Evolutionary conservation across 345 rosid species (phyloP), one percentile per base, ranked within the genome.

Genomic region (Gynandropsis gynandra): DNA sequence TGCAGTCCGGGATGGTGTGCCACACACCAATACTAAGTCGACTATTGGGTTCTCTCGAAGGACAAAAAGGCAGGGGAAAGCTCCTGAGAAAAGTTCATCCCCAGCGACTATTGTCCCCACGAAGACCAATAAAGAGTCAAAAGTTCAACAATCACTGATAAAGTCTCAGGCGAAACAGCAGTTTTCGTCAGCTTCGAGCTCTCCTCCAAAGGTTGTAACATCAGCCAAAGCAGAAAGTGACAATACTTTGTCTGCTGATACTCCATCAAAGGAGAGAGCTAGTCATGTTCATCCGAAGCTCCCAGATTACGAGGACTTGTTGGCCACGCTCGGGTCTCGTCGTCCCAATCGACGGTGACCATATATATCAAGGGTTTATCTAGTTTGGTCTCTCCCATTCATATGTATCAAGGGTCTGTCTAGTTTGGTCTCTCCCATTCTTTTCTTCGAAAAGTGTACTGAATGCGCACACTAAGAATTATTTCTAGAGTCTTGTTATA

Each of bases 281-380:
- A 71, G 75, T 57, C 95, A 85, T 56, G 81, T 87, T 56, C 98
- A 90, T 59, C 98, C 98, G 10, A 90, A 90, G 56, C 98, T 87
- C 61, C 96, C 96, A 0, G 98, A 90, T 32, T 80, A 59, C 35
- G 96, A 90, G 9, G 42, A 68, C 34, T 38, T 90, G 11, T 48
- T 75, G 12, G 85, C 95, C 16, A 74, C 62, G 45, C 62, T 87
- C 29, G 29, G 4, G 29, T 24, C 29, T 24, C 29, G 29, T 24
- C 29, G 29, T 24, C 29, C 29, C 29, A 24, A 24, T 24, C 29
- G 29, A 24, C 29, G 29, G 29, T 24, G 29, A 24, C 2, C 5
- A 24, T 24, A 24, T 24, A 24, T 24, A 24, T 24, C n/a, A n/a
- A n/a, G n/a, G n/a, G n/a, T n/a, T n/a, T n/a, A n/a, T n/a, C n/a